Percentiles rank a stretch among this genome's conserved stretches.
These are phyloP conservation scores for Hypomontagnella monticulosa DNA, from an alignment of 495 filamentous ascomycete species.

Conservation along the genomic window DNA sequence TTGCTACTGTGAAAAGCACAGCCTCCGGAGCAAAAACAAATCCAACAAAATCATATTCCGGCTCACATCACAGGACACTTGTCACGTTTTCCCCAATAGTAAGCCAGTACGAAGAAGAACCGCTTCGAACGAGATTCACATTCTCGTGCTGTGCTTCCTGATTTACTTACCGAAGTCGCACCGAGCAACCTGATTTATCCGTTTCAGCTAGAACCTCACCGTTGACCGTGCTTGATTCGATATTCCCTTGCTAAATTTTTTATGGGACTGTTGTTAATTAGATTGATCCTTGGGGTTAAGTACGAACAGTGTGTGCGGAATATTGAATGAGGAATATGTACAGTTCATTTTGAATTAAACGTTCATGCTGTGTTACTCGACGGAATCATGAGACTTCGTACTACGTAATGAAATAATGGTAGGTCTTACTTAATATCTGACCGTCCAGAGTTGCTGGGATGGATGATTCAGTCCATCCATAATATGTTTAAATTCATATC, in stretches of 20 bases:
- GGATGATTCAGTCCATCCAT: too few species aligned
- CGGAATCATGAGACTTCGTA: too few species aligned
- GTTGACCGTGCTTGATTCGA: conserved; percentile 1
- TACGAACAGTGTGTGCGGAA: neutral
- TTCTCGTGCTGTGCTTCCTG: conserved; percentile 12
- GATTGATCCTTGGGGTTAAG: neutral
- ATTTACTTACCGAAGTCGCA: conserved; percentile 35
- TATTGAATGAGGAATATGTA: too few species aligned
- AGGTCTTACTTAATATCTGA: too few species aligned
- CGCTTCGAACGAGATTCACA: conserved; percentile 22
- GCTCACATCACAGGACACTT: conserved; percentile 31
- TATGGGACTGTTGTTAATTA: neutral
- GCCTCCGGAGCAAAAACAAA: neutral
- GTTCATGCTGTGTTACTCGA: too few species aligned
- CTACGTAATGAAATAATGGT: too few species aligned
- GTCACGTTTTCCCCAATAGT: conserved; percentile 29
- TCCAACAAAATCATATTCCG: conserved; percentile 16
- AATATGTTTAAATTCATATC: too few species aligned
- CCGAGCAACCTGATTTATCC: conserved; percentile 26
- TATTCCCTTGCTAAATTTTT: neutral
- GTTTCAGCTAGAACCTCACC: conserved; percentile 8
- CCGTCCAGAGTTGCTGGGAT: too few species aligned
- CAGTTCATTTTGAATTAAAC: too few species aligned
- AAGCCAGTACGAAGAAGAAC: conserved; percentile 39
- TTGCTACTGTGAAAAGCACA: neutral